phyloP scores from a whole-genome alignment of 371 early-diverging fungal species.

The Mortierella sp. region DNA sequence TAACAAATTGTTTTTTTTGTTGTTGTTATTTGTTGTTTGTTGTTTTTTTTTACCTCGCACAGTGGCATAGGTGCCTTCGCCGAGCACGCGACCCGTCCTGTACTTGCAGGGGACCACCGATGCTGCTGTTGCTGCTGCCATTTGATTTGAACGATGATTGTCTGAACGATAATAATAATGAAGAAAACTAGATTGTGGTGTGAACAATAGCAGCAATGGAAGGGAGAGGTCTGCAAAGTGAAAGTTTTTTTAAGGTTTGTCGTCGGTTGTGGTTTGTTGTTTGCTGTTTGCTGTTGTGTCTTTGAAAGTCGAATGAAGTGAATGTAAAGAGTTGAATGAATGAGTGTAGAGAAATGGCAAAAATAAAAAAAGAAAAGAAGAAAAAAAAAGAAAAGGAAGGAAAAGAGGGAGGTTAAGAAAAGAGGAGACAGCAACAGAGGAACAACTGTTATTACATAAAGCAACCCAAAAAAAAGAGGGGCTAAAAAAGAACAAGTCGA shows the following conservation, averaged over 20 bases:
- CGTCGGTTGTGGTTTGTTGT: too few species aligned
- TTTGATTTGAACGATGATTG: neutral
- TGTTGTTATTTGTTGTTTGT: too few species aligned
- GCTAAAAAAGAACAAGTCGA: neutral
- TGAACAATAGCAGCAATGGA: neutral
- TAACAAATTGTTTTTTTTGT: too few species aligned
- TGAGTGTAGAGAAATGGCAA: neutral
- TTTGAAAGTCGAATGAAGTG: neutral
- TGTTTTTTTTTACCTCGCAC: constrained; percentile 71
- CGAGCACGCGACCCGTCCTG: constrained; percentile 75
- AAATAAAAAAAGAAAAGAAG: neutral
- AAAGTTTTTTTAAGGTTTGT: neutral
- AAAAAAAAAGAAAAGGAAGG: neutral
- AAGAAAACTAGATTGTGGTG: neutral
- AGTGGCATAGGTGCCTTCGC: constrained; percentile 79
- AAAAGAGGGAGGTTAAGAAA: neutral
- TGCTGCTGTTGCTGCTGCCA: constrained; percentile 35
- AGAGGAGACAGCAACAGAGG: neutral
- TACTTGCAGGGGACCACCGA: constrained; percentile 75
- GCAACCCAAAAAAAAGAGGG: neutral
- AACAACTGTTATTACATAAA: neutral
- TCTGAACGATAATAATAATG: neutral
- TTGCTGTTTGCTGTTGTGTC: neutral
- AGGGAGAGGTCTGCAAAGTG: neutral
- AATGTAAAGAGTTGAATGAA: neutral